Conservation (phyloP, 345 rosid species). For the Salix udensis region DNA sequence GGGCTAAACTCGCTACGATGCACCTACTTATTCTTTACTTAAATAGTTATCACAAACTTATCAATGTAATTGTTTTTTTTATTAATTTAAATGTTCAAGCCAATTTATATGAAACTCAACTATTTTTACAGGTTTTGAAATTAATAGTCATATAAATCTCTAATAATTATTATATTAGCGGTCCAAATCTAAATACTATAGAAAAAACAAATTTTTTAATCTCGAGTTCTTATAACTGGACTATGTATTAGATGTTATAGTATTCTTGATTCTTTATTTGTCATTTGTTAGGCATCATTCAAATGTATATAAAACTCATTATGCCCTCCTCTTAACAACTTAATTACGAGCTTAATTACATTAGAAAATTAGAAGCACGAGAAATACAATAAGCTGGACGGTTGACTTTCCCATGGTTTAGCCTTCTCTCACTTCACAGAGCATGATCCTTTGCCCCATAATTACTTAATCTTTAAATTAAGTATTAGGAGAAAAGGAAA, state of each 20-base stretch:
- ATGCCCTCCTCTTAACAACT: background rate
- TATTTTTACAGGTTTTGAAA: no score
- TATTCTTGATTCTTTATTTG: background rate
- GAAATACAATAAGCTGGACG: background rate
- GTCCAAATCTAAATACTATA: no score
- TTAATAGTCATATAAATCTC: no score
- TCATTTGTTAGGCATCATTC: background rate
- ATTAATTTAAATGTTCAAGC: fast-evolving
- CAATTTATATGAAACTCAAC: fast-evolving
- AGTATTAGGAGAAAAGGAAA: no score
- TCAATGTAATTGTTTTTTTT: background rate
- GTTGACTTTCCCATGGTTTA: background rate
- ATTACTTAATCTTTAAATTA: no score
- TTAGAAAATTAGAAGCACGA: background rate
- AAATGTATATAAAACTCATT: background rate
- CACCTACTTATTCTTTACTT: background rate
- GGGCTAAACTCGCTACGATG: background rate
- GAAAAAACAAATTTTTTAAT: no score
- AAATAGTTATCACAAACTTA: background rate
- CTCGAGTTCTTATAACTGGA: no score
- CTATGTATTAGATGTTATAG: no score
- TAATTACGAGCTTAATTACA: no score
- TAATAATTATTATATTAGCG: no score
- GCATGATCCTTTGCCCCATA: no score
- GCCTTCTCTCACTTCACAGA: no score